Conservation (phyloP, 1,284 basidiomycete species). For the Pterulicium gracile region DNA sequence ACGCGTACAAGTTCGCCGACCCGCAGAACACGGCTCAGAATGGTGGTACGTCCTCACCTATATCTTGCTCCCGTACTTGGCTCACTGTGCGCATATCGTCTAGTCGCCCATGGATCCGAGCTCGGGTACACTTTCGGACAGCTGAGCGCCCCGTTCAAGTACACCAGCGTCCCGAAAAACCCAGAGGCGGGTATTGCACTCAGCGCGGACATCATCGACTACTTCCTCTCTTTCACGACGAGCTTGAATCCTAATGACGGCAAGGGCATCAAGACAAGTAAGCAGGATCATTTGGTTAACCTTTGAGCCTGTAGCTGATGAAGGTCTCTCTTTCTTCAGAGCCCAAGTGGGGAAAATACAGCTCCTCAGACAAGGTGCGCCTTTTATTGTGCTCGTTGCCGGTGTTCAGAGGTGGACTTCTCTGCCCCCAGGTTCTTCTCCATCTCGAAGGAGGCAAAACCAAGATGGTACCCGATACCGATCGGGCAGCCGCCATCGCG, state of each 20-base stretch:
- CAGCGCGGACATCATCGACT: background rate
- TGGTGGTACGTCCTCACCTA: background rate
- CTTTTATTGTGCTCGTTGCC: background rate
- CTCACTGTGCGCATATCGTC: background rate
- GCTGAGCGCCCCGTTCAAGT: background rate
- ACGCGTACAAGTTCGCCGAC: constrained; percentile 3
- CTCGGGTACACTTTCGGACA: background rate
- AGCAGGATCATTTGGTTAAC: background rate
- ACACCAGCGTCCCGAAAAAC: background rate
- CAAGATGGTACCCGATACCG: background rate
- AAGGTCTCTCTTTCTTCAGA: background rate
- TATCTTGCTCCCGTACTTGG: background rate
- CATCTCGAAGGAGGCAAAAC: background rate
- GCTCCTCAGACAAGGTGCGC: background rate
- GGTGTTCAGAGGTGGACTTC: no score
- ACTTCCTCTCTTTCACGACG: background rate
- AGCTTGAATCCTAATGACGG: background rate
- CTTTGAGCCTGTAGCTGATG: background rate
- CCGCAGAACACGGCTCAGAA: background rate
- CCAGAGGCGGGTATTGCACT: background rate
- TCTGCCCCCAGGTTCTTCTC: background rate
- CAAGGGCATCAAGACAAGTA: background rate
- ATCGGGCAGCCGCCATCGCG: background rate
- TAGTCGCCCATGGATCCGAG: background rate
- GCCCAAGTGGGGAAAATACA: background rate